These are phyloP conservation scores for Begonia fuchsioides DNA, from an alignment of 306 rosid genomes.

Conservation along the genomic window DNA sequence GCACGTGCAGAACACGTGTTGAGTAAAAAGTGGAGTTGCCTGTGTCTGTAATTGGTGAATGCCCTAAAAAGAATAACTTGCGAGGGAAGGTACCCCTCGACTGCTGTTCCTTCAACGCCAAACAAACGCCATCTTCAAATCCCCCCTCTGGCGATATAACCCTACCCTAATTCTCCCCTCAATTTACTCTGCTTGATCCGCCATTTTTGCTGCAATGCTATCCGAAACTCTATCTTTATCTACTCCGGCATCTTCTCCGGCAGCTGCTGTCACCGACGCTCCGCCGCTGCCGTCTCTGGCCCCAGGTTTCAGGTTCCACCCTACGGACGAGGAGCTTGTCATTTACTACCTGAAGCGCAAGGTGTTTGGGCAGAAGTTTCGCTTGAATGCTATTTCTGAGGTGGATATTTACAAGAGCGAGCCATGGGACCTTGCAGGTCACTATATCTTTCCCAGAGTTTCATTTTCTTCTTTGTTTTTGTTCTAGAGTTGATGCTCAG, in stretches of 20 bases:
- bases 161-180: constrained; percentile 11
- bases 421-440: constrained; percentile 96
- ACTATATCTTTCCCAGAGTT: not conserved
- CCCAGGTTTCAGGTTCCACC: constrained; percentile 96
- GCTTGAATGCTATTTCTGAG: constrained; percentile 84
- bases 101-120: constrained; percentile 77
- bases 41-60: too few relatives aligned
- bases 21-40: too few relatives aligned
- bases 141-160: constrained; percentile 13
- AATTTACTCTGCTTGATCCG: constrained; percentile 5
- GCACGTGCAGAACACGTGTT: too few relatives aligned
- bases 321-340: constrained; percentile 91
- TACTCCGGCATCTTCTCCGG: constrained; percentile 13
- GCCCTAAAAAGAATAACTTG: constrained; percentile 57
- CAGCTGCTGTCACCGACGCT: constrained; percentile 7
- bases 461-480: not conserved
- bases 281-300: constrained; percentile 73
- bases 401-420: constrained; percentile 92
- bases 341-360: constrained; percentile 93
- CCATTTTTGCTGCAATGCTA: constrained; percentile 30
- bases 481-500: not conserved
- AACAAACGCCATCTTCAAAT: constrained; percentile 44
- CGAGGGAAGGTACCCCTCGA: constrained; percentile 78
- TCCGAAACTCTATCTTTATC: constrained; percentile 29
- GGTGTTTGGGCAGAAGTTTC: constrained; percentile 57